These are phyloP conservation scores for Mycena indigotica DNA, from an alignment of 768 basidiomycete species.

Conservation along the genomic window DNA sequence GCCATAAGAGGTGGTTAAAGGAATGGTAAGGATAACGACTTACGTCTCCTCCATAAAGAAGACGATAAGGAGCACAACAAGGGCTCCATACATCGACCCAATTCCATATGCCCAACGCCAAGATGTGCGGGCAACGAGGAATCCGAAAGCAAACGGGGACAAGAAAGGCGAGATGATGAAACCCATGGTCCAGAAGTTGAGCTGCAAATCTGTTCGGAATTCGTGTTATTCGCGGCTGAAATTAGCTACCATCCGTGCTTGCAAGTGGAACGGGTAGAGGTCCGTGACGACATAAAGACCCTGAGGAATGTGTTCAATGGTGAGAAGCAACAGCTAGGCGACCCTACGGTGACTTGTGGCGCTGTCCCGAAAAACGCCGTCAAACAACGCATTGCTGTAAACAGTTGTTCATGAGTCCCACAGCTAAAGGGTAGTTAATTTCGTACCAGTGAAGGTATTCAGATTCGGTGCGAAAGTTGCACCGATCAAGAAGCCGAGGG, in stretches of 20 bases:
- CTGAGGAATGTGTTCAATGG: conserved; percentile 27
- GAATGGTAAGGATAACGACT: conserved; percentile 19
- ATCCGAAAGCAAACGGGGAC: conserved; percentile 69
- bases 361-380: conserved; percentile 60
- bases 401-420: neutral
- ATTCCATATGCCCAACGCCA: conserved; percentile 74
- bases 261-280: conserved; percentile 68
- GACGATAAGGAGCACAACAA: conserved; percentile 58
- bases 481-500: conserved; percentile 60
- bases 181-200: conserved; percentile 75
- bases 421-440: neutral
- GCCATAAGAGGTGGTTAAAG: neutral
- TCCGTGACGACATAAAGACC: conserved; percentile 65
- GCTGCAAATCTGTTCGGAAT: conserved; percentile 35
- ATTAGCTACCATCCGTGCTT: conserved; percentile 66
- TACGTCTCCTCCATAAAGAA: conserved; percentile 72
- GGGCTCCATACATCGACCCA: conserved; percentile 56
- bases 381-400: conserved; percentile 58
- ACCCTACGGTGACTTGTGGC: conserved; percentile 61
- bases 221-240: no score
- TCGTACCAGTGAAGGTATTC: conserved; percentile 55
- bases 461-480: conserved; percentile 60
- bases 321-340: neutral
- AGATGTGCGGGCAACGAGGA: conserved; percentile 58
- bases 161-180: conserved; percentile 67